Percentiles rank a stretch among this genome's conserved stretches.
Evolutionary conservation across 371 early-diverging fungal genomes (phyloP).

Genomic region (Mucor saturninus): DNA sequence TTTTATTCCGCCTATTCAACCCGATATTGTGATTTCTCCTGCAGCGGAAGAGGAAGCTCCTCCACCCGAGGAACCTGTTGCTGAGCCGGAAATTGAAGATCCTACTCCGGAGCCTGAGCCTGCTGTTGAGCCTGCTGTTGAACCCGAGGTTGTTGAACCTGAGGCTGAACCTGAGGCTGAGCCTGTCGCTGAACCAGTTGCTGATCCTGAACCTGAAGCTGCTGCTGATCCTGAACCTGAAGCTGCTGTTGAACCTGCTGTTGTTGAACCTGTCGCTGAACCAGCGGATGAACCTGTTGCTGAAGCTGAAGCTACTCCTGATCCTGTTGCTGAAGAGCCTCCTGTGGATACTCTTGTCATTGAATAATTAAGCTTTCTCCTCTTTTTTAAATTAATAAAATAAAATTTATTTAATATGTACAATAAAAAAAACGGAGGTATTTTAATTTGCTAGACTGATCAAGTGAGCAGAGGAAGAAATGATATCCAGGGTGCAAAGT

Average conservation of each 20-base stretch:
- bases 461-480: conserved; percentile 44
- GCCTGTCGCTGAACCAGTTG: conserved; percentile 1
- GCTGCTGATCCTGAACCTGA: background rate
- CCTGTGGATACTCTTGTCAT: conserved; percentile 9
- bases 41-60: background rate
- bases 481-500: conserved; percentile 38
- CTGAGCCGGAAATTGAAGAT: background rate
- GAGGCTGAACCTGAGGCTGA: background rate
- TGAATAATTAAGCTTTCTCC: background rate
- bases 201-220: background rate
- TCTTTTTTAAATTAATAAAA: background rate
- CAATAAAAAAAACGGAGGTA: conserved; percentile 8
- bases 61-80: no score
- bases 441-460: conserved; percentile 36
- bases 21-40: conserved; percentile 7
- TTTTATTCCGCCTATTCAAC: background rate
- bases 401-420: conserved; percentile 1
- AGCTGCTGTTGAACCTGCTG: no score
- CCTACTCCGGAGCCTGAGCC: background rate
- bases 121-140: background rate
- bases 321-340: background rate
- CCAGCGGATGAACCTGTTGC: background rate
- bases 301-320: background rate
- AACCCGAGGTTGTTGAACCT: background rate
- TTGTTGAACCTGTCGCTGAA: no score